Percentiles rank a stretch among this genome's conserved stretches.
These are phyloP conservation scores for Ajuga chamaepitys DNA, from an alignment of 257 asterid species.

Conservation along the genomic window DNA sequence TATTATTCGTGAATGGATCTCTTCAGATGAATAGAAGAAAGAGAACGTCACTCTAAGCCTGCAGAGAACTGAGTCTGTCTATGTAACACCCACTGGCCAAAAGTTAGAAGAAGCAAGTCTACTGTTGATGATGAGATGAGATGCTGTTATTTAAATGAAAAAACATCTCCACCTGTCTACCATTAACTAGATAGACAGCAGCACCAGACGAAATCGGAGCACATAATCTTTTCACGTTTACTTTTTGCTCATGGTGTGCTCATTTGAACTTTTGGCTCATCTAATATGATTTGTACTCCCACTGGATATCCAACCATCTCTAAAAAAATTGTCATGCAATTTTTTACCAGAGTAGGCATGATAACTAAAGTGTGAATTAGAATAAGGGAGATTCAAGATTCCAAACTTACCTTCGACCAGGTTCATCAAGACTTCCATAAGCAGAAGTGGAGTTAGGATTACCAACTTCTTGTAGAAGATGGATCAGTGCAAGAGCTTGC, in stretches of 20 bases:
- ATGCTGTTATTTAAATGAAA: background rate
- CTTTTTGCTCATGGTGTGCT: background rate
- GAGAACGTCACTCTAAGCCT: constrained; percentile 6
- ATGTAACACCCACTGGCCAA: background rate
- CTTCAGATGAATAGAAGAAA: background rate
- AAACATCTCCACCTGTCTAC: background rate
- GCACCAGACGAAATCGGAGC: background rate
- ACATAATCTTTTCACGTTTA: background rate
- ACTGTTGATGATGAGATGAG: background rate
- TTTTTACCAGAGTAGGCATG: background rate
- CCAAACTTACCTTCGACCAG: constrained; percentile 71
- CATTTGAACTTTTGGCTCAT: background rate
- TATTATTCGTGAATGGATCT: background rate
- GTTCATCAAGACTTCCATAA: constrained; percentile 89
- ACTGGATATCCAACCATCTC: background rate
- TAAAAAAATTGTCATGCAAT: background rate
- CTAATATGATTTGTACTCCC: background rate
- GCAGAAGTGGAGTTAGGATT: constrained; percentile 54
- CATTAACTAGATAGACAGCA: constrained; percentile 11
- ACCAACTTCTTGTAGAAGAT: constrained; percentile 71
- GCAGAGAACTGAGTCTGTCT: background rate
- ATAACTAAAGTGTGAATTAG: background rate
- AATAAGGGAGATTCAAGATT: background rate
- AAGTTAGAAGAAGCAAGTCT: background rate
- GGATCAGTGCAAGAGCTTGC: constrained; percentile 67